phyloP scores from a whole-genome alignment of 345 rosid species.

The Camelina sativa region DNA sequence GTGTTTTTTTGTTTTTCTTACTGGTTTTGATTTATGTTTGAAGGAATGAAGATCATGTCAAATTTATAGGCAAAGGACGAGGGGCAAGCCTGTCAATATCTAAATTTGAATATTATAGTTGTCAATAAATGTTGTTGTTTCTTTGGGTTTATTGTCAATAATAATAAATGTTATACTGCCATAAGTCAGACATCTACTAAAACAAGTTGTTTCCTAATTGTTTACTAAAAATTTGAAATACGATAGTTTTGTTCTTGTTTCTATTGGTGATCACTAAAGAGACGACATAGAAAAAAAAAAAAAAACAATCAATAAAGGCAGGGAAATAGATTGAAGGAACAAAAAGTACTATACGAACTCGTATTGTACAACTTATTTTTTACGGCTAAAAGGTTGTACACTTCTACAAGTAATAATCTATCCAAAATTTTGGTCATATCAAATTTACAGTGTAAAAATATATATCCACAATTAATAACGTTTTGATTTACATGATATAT shows the following conservation, averaged over 20 bases:
- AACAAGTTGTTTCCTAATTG: conserved; percentile 10
- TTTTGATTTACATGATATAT: not conserved
- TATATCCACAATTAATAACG: not conserved
- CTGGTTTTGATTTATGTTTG: conserved; percentile 16
- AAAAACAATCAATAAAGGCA: not conserved
- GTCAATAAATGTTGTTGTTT: not conserved
- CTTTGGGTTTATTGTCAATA: not conserved
- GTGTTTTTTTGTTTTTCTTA: conserved; percentile 19
- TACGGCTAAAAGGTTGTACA: not conserved
- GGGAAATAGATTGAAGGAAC: not conserved
- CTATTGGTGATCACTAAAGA: not conserved
- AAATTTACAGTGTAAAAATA: not conserved
- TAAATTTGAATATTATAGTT: conserved; percentile 21
- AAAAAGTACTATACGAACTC: not conserved
- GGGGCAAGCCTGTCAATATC: conserved; percentile 41
- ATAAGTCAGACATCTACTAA: conserved; percentile 33
- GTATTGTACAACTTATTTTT: not conserved
- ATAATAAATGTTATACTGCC: conserved; percentile 16
- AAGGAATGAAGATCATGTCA: conserved; percentile 7
- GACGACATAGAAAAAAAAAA: not conserved
- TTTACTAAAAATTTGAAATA: not conserved
- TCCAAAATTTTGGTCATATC: not conserved
- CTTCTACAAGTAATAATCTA: not conserved
- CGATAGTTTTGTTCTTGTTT: not conserved
- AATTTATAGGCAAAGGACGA: conserved; percentile 36